Conservation (phyloP, 106 monocot genomes). For the Dendrobium nobile region DNA sequence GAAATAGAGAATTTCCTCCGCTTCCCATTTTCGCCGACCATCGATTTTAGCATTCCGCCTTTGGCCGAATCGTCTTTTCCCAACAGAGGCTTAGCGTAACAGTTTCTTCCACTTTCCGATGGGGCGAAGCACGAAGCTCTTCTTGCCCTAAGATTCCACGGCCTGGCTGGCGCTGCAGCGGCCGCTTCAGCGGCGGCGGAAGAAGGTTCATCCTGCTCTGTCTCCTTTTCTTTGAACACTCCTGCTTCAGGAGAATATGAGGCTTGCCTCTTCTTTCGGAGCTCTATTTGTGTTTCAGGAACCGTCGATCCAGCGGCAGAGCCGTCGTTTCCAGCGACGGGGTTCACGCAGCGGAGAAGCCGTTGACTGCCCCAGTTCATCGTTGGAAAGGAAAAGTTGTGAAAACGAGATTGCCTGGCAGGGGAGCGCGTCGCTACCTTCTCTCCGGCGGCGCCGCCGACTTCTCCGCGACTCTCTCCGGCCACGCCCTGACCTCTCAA, state of each 20-base stretch:
- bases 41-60: neutral
- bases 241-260: neutral
- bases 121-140: conserved; percentile 21
- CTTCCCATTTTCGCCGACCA: neutral
- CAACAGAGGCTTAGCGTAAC: neutral
- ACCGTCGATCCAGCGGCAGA: neutral
- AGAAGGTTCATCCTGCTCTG: neutral
- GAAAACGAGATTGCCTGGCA: conserved; percentile 13
- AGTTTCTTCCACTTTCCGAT: neutral
- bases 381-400: conserved; percentile 40
- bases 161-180: conserved; percentile 13
- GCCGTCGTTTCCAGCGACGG: neutral
- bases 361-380: conserved; percentile 38
- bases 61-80: neutral
- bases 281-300: neutral
- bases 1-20: conserved; percentile 19
- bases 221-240: neutral
- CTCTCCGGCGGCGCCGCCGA: neutral
- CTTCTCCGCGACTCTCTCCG: neutral
- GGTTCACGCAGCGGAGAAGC: conserved; percentile 32
- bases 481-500: neutral
- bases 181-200: neutral
- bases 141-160: conserved; percentile 55
- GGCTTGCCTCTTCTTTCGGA: too few relatives aligned
- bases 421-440: neutral